phyloP scores from a whole-genome alignment of 495 filamentous ascomycete species.

The Achaetomiella virescens region DNA sequence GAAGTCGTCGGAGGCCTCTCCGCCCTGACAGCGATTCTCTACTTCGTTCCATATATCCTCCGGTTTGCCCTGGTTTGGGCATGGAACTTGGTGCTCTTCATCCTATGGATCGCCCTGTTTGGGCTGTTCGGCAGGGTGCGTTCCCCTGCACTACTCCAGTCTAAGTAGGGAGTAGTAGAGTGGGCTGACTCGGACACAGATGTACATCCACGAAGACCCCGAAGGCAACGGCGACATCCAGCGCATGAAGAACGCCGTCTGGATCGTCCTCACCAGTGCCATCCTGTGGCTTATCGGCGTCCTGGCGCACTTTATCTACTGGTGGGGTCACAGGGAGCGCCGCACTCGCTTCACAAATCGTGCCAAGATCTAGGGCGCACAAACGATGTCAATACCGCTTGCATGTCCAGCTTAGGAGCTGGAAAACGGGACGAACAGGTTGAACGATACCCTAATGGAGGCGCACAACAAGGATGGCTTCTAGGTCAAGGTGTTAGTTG shows the following conservation, averaged over 20 bases:
- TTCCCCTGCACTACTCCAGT: background rate
- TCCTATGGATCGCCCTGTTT: slow-evolving; percentile 76
- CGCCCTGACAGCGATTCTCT: slow-evolving; percentile 55
- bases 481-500: background rate
- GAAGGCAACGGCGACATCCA: slow-evolving; percentile 53
- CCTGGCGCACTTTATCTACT: slow-evolving; percentile 37
- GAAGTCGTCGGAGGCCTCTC: slow-evolving; percentile 56
- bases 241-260: slow-evolving; percentile 81
- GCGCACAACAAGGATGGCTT: background rate
- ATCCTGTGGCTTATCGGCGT: slow-evolving; percentile 63
- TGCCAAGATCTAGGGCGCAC: slow-evolving; percentile 34
- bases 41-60: slow-evolving; percentile 56
- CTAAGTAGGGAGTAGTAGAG: background rate
- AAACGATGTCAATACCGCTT: background rate
- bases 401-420: background rate
- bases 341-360: slow-evolving; percentile 45
- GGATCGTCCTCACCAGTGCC: slow-evolving; percentile 70
- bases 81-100: slow-evolving; percentile 65
- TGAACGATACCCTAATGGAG: background rate
- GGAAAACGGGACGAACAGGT: background rate
- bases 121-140: slow-evolving; percentile 62
- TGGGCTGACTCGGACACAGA: slow-evolving; percentile 25
- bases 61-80: slow-evolving; percentile 48
- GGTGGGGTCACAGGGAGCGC: slow-evolving; percentile 36
- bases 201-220: slow-evolving; percentile 65